phyloP scores from a whole-genome alignment of 2,329 filamentous ascomycete species.

The Pestalotiopsis sp. region DNA sequence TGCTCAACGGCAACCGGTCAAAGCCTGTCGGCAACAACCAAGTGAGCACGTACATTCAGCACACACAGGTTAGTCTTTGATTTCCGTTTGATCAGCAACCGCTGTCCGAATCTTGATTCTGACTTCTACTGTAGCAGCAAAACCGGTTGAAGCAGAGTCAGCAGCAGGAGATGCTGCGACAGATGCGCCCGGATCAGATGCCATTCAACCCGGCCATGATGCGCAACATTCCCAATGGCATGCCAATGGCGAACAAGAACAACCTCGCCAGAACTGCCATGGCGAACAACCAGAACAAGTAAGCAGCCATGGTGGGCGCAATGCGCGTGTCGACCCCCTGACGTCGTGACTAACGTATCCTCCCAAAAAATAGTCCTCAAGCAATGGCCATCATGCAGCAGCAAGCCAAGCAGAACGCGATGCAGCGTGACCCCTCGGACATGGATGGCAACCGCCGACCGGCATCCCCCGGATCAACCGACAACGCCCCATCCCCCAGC shows the following conservation, averaged over 20 bases:
- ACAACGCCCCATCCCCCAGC: constrained; percentile 89
- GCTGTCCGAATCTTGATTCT: not conserved
- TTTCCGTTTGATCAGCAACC: not conserved
- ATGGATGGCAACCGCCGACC: constrained; percentile 85
- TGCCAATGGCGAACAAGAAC: constrained; percentile 61
- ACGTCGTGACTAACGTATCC: not conserved
- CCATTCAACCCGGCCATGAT: constrained; percentile 65
- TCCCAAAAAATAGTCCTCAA: constrained; percentile 54
- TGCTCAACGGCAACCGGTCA: constrained; percentile 81
- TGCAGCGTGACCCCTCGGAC: constrained; percentile 85
- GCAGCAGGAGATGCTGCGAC: constrained; percentile 76
- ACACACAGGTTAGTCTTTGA: constrained; percentile 71
- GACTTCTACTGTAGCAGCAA: constrained; percentile 52
- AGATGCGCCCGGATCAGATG: constrained; percentile 62
- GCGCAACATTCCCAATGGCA: constrained; percentile 64
- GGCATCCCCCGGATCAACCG: constrained; percentile 78
- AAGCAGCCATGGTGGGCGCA: constrained; percentile 34
- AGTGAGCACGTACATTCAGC: constrained; percentile 76
- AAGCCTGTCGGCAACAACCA: constrained; percentile 61
- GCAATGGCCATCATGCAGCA: constrained; percentile 69
- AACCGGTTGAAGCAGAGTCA: constrained; percentile 74
- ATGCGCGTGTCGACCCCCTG: not conserved
- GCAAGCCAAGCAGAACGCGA: constrained; percentile 74
- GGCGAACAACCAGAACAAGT: constrained; percentile 78
- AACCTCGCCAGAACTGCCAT: constrained; percentile 75